A percentile compares a stretch with the other conserved stretches of the same genome.
These are phyloP conservation scores for Atkinsonella texensis DNA, from an alignment of 2,329 filamentous ascomycete species.

Conservation along the genomic window DNA sequence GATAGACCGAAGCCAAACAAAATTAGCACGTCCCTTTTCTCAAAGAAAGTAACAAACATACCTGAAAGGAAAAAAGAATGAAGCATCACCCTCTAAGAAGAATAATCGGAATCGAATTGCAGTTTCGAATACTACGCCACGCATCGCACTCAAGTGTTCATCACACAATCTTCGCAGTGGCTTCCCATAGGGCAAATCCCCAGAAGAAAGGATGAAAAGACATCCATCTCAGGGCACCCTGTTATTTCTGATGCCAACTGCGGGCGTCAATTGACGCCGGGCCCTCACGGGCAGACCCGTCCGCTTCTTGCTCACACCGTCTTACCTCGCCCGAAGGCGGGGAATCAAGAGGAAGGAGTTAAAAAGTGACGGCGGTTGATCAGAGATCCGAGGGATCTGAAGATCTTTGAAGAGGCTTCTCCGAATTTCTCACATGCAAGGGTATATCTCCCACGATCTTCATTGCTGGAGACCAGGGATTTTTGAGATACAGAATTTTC, in stretches of 20 bases:
- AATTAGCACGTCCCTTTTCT: slow-evolving; percentile 4
- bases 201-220: not conserved
- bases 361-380: slow-evolving; percentile 10
- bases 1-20: not conserved
- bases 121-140: slow-evolving; percentile 11
- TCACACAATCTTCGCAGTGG: slow-evolving; percentile 14
- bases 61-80: slow-evolving; percentile 11
- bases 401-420: slow-evolving; percentile 11
- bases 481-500: not conserved
- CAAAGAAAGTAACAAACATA: slow-evolving; percentile 4
- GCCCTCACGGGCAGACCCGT: slow-evolving; percentile 15
- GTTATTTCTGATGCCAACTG: slow-evolving; percentile 15
- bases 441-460: not conserved
- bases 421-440: slow-evolving; percentile 15
- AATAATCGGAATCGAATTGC: slow-evolving; percentile 16
- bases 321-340: too few relatives aligned
- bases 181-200: slow-evolving; percentile 11
- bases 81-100: slow-evolving; percentile 14
- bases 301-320: slow-evolving; percentile 4
- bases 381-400: not conserved
- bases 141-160: slow-evolving; percentile 15
- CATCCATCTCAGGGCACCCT: slow-evolving; percentile 4
- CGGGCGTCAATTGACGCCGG: slow-evolving; percentile 12
- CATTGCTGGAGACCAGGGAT: not conserved
- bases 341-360: not conserved